A percentile compares a stretch with the other conserved stretches of the same genome.
Evolutionary conservation across 768 basidiomycete species (phyloP).

Genomic region (Podaxis sp.): DNA sequence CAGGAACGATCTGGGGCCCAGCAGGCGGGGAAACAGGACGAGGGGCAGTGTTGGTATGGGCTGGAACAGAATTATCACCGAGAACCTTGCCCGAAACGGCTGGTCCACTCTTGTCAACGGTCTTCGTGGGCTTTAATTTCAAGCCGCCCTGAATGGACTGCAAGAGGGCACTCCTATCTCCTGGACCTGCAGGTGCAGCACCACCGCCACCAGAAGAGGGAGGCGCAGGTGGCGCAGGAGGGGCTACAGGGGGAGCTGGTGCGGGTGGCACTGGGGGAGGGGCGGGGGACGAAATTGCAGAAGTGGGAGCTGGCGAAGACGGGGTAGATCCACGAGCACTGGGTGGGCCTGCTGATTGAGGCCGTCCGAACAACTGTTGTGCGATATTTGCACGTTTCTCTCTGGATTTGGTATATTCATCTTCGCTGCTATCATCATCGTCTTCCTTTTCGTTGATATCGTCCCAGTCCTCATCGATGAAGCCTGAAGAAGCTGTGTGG

Average conservation of each 20-base stretch:
- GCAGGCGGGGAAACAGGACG: conserved; percentile 39
- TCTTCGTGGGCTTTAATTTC: conserved; percentile 70
- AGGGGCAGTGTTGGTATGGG: conserved; percentile 59
- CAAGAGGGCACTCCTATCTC: conserved; percentile 67
- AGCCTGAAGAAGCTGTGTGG: conserved; percentile 54
- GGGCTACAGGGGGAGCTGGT: conserved; percentile 28
- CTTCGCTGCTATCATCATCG: conserved; percentile 74
- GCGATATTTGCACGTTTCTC: conserved; percentile 71
- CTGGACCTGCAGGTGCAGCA: conserved; percentile 34
- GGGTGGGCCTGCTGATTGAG: conserved; percentile 51
- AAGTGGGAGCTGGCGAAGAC: conserved; percentile 30
- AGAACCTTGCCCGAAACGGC: conserved; percentile 73
- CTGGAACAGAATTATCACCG: conserved; percentile 68
- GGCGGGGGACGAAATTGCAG: conserved; percentile 32
- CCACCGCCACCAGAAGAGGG: conserved; percentile 5
- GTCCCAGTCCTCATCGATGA: conserved; percentile 79
- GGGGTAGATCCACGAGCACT: conserved; percentile 50
- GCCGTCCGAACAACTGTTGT: conserved; percentile 72
- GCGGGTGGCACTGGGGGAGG: conserved; percentile 20
- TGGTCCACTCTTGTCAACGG: conserved; percentile 79
- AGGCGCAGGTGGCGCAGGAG: conserved; percentile 31
- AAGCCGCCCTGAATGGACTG: conserved; percentile 76
- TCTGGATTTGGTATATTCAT: conserved; percentile 70
- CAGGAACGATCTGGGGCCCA: conserved; percentile 27
- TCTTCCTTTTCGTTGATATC: conserved; percentile 72